A percentile compares a stretch with the other conserved stretches of the same genome.
These are phyloP conservation scores for Lactuca saligna DNA, from an alignment of 129 eudicot species.

Conservation along the genomic window DNA sequence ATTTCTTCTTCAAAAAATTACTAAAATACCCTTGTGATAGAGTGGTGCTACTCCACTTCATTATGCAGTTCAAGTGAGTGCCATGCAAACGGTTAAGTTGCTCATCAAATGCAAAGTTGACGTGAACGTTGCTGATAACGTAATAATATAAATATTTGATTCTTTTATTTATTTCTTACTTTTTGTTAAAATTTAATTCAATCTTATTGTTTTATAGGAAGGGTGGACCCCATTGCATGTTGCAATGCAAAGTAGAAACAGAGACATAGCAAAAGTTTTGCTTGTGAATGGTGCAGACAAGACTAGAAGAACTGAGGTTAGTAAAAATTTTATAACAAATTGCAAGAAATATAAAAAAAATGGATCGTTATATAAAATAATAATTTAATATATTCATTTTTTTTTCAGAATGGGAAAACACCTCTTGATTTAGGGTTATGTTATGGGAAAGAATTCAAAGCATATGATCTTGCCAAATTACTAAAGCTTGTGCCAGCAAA, in stretches of 20 bases:
- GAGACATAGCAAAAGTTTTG: conserved; percentile 74
- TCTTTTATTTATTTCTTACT: conserved; percentile 1
- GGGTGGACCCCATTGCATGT: conserved; percentile 98
- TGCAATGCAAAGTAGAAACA: conserved; percentile 80
- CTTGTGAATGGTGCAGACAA: conserved; percentile 82
- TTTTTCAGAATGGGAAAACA: conserved; percentile 73
- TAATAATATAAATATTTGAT: conserved; percentile 28
- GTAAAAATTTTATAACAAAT: conserved; percentile 1
- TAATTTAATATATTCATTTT: not conserved
- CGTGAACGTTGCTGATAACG: conserved; percentile 73
- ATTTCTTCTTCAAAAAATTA: not conserved
- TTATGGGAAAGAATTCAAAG: conserved; percentile 91
- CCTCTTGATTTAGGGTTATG: conserved; percentile 73
- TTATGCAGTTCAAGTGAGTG: conserved; percentile 97
- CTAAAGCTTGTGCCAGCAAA: conserved; percentile 80
- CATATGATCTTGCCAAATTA: conserved; percentile 84
- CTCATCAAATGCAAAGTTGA: conserved; percentile 75
- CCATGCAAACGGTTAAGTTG: conserved; percentile 85
- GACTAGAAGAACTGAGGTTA: conserved; percentile 65
- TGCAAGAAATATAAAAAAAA: not conserved
- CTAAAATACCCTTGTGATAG: conserved; percentile 32
- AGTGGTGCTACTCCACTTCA: conserved; percentile 95
- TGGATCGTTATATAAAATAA: not conserved
- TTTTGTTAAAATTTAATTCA: not conserved
- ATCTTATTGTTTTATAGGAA: conserved; percentile 42